phyloP scores from a whole-genome alignment of 495 filamentous ascomycete species.

The Neurospora sp. region DNA sequence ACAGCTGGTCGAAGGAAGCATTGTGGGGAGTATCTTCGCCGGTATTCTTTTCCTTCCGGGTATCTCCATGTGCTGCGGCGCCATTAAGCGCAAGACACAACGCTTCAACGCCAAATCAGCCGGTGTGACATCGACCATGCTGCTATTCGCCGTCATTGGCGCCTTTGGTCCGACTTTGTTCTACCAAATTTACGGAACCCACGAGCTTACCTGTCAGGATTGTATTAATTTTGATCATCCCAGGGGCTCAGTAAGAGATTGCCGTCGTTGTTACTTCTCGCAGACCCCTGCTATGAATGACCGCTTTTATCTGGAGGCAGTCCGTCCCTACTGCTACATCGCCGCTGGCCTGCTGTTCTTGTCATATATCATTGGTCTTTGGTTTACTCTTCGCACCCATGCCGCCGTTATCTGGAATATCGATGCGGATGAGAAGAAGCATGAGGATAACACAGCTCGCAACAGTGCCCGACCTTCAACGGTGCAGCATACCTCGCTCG shows the following conservation, averaged over 20 bases:
- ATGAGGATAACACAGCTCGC: conserved; percentile 30
- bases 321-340: conserved; percentile 87
- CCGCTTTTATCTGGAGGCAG: conserved; percentile 77
- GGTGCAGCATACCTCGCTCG: conserved; percentile 20
- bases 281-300: conserved; percentile 80
- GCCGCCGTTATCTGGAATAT: conserved; percentile 94
- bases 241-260: conserved; percentile 46
- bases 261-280: conserved; percentile 86
- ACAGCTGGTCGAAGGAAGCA: conserved; percentile 87
- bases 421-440: conserved; percentile 76
- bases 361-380: conserved; percentile 85
- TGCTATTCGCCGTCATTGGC: conserved; percentile 91
- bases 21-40: conserved; percentile 95
- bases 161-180: conserved; percentile 98
- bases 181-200: conserved; percentile 97
- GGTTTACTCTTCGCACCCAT: conserved; percentile 94
- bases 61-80: conserved; percentile 98
- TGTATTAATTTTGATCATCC: conserved; percentile 46
- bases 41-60: conserved; percentile 93
- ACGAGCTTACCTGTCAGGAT: conserved; percentile 81
- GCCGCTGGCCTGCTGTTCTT: conserved; percentile 78
- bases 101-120: conserved; percentile 97
- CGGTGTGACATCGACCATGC: conserved; percentile 95
- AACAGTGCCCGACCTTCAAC: conserved; percentile 31
- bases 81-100: conserved; percentile 95